phyloP scores from a whole-genome alignment of 129 eudicot species.

The Pittosporum tobira region DNA sequence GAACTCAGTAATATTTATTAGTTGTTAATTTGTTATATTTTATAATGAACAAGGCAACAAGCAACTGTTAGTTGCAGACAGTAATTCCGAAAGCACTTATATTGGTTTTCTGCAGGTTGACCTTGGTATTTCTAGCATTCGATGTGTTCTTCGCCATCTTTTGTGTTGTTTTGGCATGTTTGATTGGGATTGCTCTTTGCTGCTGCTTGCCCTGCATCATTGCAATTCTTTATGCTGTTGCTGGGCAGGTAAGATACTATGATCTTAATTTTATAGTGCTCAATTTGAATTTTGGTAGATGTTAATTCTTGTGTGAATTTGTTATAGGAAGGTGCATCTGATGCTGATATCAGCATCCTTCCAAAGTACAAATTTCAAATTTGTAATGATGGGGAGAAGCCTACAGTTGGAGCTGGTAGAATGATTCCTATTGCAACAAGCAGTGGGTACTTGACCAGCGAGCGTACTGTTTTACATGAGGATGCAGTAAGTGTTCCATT shows the following conservation, averaged over 20 bases:
- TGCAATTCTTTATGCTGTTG: constrained; percentile 88
- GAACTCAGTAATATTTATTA: neutral
- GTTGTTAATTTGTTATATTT: too few species aligned
- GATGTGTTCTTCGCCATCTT: constrained; percentile 96
- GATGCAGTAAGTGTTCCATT: constrained; percentile 95
- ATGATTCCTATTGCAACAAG: constrained; percentile 69
- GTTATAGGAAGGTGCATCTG: constrained; percentile 97
- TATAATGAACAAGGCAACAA: too few species aligned
- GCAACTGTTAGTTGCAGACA: too few species aligned
- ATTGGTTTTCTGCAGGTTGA: constrained; percentile 63
- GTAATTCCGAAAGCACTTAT: neutral
- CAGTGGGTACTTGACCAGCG: constrained; percentile 47
- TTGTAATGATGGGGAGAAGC: constrained; percentile 46
- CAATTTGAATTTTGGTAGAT: neutral
- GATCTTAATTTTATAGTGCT: neutral
- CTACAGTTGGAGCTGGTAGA: constrained; percentile 62
- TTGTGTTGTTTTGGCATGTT: constrained; percentile 87
- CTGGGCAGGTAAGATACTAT: constrained; percentile 60
- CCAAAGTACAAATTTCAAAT: constrained; percentile 67
- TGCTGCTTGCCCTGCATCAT: constrained; percentile 98
- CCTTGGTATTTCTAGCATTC: constrained; percentile 81
- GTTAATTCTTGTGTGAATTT: constrained; percentile 5
- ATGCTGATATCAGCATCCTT: constrained; percentile 64
- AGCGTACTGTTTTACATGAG: constrained; percentile 73
- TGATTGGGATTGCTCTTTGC: constrained; percentile 91